Evolutionary conservation across 495 filamentous ascomycete genomes (phyloP).

Genomic region (Xylaria flabelliformis): DNA sequence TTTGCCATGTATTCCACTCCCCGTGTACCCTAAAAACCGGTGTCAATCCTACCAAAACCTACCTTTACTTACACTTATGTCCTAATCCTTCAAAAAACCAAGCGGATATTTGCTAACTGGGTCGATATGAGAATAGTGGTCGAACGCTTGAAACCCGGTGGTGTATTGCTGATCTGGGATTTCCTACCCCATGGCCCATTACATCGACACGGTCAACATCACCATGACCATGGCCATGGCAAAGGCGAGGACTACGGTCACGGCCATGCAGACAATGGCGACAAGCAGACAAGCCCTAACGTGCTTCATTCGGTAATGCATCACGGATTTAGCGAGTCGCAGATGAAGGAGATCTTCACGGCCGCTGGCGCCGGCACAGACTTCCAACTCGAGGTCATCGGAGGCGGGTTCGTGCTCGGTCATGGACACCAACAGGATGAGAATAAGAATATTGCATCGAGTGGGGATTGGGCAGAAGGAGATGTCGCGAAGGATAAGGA

Average conservation of each 20-base stretch:
- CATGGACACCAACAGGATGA: conserved; percentile 9
- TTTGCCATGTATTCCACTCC: background rate
- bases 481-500: background rate
- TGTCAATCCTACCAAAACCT: background rate
- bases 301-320: conserved; percentile 56
- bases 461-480: background rate
- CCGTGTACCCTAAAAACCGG: background rate
- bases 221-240: conserved; percentile 36
- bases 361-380: conserved; percentile 54
- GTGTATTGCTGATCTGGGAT: conserved; percentile 70
- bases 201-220: conserved; percentile 22
- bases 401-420: conserved; percentile 35
- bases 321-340: conserved; percentile 63
- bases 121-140: conserved; percentile 44
- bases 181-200: conserved; percentile 57
- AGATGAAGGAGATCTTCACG: conserved; percentile 60
- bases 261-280: background rate
- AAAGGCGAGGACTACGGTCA: conserved; percentile 29
- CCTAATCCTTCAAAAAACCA: background rate
- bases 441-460: background rate
- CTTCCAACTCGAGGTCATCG: conserved; percentile 51
- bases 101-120: background rate
- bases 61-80: background rate
- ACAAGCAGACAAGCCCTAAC: conserved; percentile 30
- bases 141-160: conserved; percentile 65